These are phyloP conservation scores for Bassia scoparia DNA, from an alignment of 148 eudicot species.

Conservation along the genomic window DNA sequence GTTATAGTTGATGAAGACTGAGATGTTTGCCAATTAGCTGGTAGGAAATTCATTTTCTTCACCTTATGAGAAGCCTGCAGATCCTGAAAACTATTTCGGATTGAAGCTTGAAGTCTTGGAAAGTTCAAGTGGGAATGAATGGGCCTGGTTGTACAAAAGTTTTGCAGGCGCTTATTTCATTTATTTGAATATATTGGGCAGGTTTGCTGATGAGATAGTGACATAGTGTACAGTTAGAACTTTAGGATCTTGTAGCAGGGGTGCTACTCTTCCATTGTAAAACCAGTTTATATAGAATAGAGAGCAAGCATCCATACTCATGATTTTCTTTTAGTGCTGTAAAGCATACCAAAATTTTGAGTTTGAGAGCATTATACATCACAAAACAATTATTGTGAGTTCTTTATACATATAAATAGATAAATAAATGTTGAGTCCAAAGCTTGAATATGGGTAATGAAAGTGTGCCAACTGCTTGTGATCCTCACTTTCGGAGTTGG, in stretches of 20 bases:
- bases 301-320: background rate
- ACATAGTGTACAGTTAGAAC: constrained; percentile 29
- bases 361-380: constrained; percentile 11
- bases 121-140: constrained; percentile 15
- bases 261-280: constrained; percentile 1
- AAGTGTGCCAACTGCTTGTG: no score
- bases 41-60: background rate
- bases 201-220: constrained; percentile 19
- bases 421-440: background rate
- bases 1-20: background rate
- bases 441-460: background rate
- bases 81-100: background rate
- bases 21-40: background rate
- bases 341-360: constrained; percentile 19
- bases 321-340: constrained; percentile 4
- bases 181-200: constrained; percentile 17
- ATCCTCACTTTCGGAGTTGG: no score
- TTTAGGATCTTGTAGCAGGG: constrained; percentile 11
- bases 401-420: constrained; percentile 15
- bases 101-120: background rate
- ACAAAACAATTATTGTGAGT: constrained; percentile 1
- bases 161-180: constrained; percentile 6
- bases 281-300: constrained; percentile 11
- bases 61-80: background rate
- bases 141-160: constrained; percentile 21